Conservation (phyloP, 805 yeast species). For the Starmerella apicola region DNA sequence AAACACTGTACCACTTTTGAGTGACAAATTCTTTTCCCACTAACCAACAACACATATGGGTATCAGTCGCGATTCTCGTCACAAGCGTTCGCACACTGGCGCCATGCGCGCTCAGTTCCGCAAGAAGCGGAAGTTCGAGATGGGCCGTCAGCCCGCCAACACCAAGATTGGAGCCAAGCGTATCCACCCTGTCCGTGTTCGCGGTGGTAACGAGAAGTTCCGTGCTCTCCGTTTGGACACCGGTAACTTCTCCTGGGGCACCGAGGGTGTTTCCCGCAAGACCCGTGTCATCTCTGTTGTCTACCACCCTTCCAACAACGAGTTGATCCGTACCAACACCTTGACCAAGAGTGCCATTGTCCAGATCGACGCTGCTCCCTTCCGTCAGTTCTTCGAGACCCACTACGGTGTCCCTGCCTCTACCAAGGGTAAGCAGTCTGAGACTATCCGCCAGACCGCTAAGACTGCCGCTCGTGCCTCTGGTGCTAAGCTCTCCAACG, state of each 20-base stretch:
- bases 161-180: slow-evolving; percentile 98
- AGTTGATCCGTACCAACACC: slow-evolving; percentile 99
- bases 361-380: slow-evolving; percentile 99
- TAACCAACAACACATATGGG: slow-evolving; percentile 55
- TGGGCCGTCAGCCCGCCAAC: slow-evolving; percentile 99
- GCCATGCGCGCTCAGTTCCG: slow-evolving; percentile 99
- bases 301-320: slow-evolving; percentile 99
- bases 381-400: slow-evolving; percentile 98
- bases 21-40: slow-evolving; percentile 7
- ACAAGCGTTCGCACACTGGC: slow-evolving; percentile 99
- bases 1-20: slow-evolving; percentile 3
- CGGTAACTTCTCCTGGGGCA: slow-evolving; percentile 96
- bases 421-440: slow-evolving; percentile 50
- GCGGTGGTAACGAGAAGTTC: slow-evolving; percentile 99
- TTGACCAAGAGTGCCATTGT: slow-evolving; percentile 98
- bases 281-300: slow-evolving; percentile 97
- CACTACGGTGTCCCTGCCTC: slow-evolving; percentile 76
- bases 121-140: slow-evolving; percentile 99
- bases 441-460: slow-evolving; percentile 78
- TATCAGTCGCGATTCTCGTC: slow-evolving; percentile 99
- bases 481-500: slow-evolving; percentile 70
- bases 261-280: slow-evolving; percentile 97
- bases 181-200: slow-evolving; percentile 97
- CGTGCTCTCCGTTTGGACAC: slow-evolving; percentile 96
- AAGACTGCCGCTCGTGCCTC: slow-evolving; percentile 55